Conservation (phyloP, 345 rosid genomes). For the Sapria himalayana region DNA sequence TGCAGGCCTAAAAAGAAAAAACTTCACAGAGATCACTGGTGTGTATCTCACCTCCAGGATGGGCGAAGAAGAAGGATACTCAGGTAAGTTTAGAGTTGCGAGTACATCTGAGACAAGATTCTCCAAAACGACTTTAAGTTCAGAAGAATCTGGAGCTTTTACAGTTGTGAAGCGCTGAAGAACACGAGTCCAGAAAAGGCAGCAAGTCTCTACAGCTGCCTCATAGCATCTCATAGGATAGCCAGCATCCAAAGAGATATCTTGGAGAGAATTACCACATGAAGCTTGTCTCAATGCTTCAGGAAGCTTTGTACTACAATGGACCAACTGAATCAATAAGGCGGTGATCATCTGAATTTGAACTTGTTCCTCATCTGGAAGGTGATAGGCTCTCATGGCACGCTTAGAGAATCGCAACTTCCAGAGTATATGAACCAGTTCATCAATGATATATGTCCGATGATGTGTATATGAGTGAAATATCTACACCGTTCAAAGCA, state of each 20-base stretch:
- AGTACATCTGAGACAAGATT: constrained; percentile 80
- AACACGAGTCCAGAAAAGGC: constrained; percentile 92
- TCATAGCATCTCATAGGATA: constrained; percentile 54
- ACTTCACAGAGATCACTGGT: constrained; percentile 5
- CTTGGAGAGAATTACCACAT: constrained; percentile 30
- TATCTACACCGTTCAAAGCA: constrained; percentile 30
- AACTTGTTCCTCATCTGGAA: constrained; percentile 96
- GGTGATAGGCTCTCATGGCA: constrained; percentile 57
- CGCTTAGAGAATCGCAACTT: constrained; percentile 75
- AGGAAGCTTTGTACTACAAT: constrained; percentile 76
- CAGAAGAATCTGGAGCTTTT: constrained; percentile 87
- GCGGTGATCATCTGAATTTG: constrained; percentile 97
- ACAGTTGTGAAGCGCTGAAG: constrained; percentile 75
- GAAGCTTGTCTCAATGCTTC: constrained; percentile 47
- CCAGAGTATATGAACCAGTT: constrained; percentile 70
- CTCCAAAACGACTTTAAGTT: constrained; percentile 71
- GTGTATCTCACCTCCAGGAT: constrained; percentile 54
- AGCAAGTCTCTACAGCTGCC: constrained; percentile 73
- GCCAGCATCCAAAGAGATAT: constrained; percentile 49
- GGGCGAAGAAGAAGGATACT: constrained; percentile 88
- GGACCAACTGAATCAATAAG: constrained; percentile 87
- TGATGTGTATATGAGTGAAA: constrained; percentile 74
- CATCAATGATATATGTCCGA: constrained; percentile 70
- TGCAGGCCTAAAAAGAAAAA: constrained; percentile 5
- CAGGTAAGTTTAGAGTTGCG: constrained; percentile 81